A percentile compares a stretch with the other conserved stretches of the same genome.
These are phyloP conservation scores for Craterostigma plantagineum DNA, from an alignment of 257 asterid genomes.

Conservation along the genomic window DNA sequence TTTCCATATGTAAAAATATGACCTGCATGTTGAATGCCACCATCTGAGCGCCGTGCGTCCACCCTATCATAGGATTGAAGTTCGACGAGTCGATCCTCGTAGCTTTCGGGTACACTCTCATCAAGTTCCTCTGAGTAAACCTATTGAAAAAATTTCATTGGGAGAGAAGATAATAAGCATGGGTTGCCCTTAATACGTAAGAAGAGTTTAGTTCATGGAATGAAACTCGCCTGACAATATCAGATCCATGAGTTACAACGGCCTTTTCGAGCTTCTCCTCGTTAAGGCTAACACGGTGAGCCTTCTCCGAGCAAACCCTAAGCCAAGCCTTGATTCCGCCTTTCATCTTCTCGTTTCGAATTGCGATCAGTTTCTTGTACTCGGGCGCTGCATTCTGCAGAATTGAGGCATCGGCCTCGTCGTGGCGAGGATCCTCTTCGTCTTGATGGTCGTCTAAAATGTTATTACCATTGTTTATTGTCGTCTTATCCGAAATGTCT, in stretches of 20 bases:
- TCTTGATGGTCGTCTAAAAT: conserved; percentile 24
- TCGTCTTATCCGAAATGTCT: conserved; percentile 12
- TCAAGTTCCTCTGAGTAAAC: conserved; percentile 62
- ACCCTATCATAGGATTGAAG: conserved; percentile 48
- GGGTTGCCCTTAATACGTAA: too few species aligned
- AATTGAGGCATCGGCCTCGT: conserved; percentile 23
- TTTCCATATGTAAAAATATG: too few species aligned
- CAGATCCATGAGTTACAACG: conserved; percentile 33
- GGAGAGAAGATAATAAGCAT: neutral
- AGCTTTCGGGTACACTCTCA: conserved; percentile 79
- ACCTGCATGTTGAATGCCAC: conserved; percentile 96
- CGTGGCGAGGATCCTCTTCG: conserved; percentile 25
- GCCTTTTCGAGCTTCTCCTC: conserved; percentile 86
- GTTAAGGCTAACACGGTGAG: conserved; percentile 84
- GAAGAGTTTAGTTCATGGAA: too few species aligned
- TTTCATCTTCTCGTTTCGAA: conserved; percentile 77
- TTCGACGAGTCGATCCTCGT: conserved; percentile 80
- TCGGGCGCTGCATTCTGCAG: conserved; percentile 24
- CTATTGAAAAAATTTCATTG: conserved; percentile 12
- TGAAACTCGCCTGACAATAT: conserved; percentile 62
- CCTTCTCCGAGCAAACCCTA: conserved; percentile 51
- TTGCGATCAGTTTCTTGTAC: conserved; percentile 63
- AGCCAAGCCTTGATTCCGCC: conserved; percentile 52
- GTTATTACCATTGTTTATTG: conserved; percentile 14
- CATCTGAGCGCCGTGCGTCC: conserved; percentile 99